Percentiles rank a stretch among this genome's conserved stretches.
Conservation (phyloP, 75 land plant species). For the Azolla pinnata region DNA sequence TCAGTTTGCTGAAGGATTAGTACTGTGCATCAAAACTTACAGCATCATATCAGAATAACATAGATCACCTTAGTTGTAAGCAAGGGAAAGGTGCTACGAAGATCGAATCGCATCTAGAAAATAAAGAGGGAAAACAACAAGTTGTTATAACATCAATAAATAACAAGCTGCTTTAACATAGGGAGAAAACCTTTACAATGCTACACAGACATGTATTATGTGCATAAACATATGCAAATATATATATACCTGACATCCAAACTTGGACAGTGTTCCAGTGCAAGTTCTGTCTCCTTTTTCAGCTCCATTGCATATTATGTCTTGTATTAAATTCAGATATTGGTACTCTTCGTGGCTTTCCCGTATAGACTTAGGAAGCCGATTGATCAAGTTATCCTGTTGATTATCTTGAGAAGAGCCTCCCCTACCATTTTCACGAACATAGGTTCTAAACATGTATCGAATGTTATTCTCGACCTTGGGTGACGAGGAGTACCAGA, state of each 20-base stretch:
- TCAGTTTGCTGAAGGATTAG: neutral
- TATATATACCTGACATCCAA: constrained; percentile 91
- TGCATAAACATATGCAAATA: no score
- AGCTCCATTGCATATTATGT: constrained; percentile 59
- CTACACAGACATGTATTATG: no score
- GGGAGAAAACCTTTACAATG: no score
- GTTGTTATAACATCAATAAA: no score
- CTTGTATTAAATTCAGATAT: constrained; percentile 72
- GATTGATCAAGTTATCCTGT: constrained; percentile 11
- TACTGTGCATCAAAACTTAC: no score
- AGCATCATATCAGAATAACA: neutral
- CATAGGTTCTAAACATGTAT: constrained; percentile 66
- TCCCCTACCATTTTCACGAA: constrained; percentile 32
- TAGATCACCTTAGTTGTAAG: constrained; percentile 79
- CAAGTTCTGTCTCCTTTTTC: constrained; percentile 85
- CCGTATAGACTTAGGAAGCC: constrained; percentile 51
- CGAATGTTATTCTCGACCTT: constrained; percentile 57
- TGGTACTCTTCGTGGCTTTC: constrained; percentile 77
- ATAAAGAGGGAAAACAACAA: no score
- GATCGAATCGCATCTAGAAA: constrained; percentile 87
- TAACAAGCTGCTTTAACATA: no score
- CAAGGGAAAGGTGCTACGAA: constrained; percentile 78
- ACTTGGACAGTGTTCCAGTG: constrained; percentile 97
- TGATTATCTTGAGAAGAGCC: constrained; percentile 8
- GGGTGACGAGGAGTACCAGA: constrained; percentile 81